Evolutionary conservation across 169 alveolate genomes (phyloP).

Genomic region (Theileria luwenshuni): DNA sequence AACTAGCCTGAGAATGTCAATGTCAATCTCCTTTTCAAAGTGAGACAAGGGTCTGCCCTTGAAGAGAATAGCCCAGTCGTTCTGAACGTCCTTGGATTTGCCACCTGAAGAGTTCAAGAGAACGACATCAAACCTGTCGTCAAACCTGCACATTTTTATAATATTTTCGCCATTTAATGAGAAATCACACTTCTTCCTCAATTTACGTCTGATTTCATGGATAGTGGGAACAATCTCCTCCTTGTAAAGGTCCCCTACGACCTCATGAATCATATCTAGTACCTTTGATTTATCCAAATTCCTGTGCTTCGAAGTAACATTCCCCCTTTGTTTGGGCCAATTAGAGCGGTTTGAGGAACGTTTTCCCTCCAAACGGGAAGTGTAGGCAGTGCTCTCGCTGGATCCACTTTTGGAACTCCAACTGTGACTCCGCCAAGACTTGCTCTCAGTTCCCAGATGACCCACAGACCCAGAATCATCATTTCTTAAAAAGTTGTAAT

Average conservation of each 20-base stretch:
- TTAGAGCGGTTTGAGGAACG: no score
- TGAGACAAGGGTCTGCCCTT: constrained; percentile 29
- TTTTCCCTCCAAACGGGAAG: not conserved
- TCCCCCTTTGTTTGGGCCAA: no score
- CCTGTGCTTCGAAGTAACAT: no score
- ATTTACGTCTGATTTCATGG: constrained; percentile 57
- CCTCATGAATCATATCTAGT: constrained; percentile 26
- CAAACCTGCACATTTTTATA: constrained; percentile 31
- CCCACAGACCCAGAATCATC: no score
- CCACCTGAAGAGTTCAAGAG: not conserved
- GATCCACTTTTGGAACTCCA: not conserved
- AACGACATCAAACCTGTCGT: constrained; percentile 34
- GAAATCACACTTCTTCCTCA: constrained; percentile 9
- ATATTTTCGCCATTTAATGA: constrained; percentile 29
- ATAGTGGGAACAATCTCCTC: constrained; percentile 57
- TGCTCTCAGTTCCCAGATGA: no score
- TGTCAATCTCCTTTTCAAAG: constrained; percentile 19
- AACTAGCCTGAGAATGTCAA: constrained; percentile 4
- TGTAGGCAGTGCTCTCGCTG: not conserved
- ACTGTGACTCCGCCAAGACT: not conserved
- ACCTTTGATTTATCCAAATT: no score
- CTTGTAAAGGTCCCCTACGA: constrained; percentile 37
- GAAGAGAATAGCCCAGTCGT: constrained; percentile 37
- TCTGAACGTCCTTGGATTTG: constrained; percentile 31
- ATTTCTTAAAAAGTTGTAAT: not conserved